phyloP scores from a whole-genome alignment of 2,329 filamentous ascomycete species.

The Emergomyces orientalis region DNA sequence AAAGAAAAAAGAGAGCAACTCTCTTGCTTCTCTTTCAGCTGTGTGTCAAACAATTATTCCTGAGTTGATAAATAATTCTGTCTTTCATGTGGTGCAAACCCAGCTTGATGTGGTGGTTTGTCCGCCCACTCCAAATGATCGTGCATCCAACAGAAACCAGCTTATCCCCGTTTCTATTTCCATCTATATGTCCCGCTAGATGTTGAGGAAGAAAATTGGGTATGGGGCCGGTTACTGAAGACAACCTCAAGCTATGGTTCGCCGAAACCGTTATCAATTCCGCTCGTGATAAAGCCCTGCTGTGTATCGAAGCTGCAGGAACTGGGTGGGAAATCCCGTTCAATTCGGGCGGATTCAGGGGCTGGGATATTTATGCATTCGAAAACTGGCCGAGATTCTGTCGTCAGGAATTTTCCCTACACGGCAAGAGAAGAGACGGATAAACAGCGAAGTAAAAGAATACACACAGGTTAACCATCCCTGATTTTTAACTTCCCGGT shows the following conservation, averaged over 20 bases:
- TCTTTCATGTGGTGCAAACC: neutral
- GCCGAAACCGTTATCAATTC: neutral
- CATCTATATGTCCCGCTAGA: too few species aligned
- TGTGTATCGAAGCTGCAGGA: neutral
- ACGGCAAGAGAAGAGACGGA: neutral
- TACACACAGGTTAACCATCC: neutral
- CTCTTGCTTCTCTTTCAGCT: neutral
- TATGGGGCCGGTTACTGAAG: neutral
- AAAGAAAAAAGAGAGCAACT: neutral
- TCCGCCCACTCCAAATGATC: neutral
- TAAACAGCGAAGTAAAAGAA: neutral
- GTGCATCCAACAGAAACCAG: neutral
- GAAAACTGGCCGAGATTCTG: too few species aligned
- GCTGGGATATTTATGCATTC: neutral
- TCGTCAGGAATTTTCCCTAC: neutral
- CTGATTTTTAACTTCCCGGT: neutral
- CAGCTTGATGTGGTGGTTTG: neutral
- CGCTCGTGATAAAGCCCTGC: neutral
- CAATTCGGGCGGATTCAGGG: neutral
- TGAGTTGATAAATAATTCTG: neutral
- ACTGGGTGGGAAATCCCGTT: neutral
- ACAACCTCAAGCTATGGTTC: neutral
- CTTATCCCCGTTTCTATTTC: neutral
- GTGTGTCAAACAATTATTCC: neutral
- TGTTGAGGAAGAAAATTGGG: neutral